Evolutionary conservation across 2,329 filamentous ascomycete species (phyloP).

Genomic region (Madurella fahalii): DNA sequence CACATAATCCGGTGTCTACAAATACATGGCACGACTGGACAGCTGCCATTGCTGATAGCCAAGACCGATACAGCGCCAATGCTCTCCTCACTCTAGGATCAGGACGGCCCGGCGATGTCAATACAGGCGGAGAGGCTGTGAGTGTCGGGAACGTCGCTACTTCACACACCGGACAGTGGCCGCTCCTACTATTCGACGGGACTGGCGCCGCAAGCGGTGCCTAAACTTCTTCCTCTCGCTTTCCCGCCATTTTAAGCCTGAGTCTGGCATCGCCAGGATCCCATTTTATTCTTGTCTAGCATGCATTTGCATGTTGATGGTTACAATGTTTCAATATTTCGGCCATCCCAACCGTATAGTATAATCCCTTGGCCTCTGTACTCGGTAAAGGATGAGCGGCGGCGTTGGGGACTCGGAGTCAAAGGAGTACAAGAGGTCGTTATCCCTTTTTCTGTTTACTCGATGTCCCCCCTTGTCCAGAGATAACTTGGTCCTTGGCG

Average conservation of each 20-base stretch:
- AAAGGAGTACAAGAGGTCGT: not conserved
- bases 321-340: not conserved
- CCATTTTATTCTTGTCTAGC: not conserved
- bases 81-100: conserved; percentile 45
- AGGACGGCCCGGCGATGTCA: conserved; percentile 23
- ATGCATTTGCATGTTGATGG: not conserved
- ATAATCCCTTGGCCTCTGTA: not conserved
- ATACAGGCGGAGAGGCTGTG: conserved; percentile 10
- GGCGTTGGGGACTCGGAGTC: not conserved
- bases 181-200: conserved; percentile 25
- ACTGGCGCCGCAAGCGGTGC: conserved; percentile 9
- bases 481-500: not conserved
- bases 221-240: not conserved
- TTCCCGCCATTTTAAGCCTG: not conserved
- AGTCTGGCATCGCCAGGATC: not conserved
- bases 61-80: conserved; percentile 47
- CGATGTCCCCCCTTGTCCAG: not conserved
- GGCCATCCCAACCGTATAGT: not conserved
- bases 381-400: not conserved
- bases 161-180: conserved; percentile 25
- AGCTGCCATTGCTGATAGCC: conserved; percentile 45
- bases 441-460: not conserved
- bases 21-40: conserved; percentile 56
- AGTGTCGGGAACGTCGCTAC: conserved; percentile 4
- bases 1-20: conserved; percentile 25